Conservation (phyloP, 768 basidiomycete species). For the Macrolepiota dolichaula region DNA sequence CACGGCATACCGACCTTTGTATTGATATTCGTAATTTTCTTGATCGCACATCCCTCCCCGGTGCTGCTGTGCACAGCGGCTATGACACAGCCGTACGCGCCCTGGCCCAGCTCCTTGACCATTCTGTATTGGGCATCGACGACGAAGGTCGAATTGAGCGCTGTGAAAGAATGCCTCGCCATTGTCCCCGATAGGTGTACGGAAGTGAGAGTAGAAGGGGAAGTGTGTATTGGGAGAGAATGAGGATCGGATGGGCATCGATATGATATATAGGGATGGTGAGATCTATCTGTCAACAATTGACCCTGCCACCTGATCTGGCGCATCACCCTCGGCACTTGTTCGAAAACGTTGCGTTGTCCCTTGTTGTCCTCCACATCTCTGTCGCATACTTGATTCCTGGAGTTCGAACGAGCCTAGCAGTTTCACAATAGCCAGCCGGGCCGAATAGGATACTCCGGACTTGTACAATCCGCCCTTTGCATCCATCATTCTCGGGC, state of each 20-base stretch:
- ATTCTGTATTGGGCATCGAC: conserved; percentile 90
- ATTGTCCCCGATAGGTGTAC: conserved; percentile 28
- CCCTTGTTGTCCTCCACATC: neutral
- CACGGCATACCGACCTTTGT: conserved; percentile 56
- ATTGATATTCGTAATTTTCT: conserved; percentile 94
- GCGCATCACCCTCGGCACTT: neutral
- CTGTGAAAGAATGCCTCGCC: conserved; percentile 75
- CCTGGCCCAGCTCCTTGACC: conserved; percentile 96
- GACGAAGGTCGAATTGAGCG: conserved; percentile 83
- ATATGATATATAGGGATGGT: conserved; percentile 12
- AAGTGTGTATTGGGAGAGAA: conserved; percentile 4
- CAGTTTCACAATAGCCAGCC: neutral
- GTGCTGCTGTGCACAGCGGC: conserved; percentile 79
- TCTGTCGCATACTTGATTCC: neutral
- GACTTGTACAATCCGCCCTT: too few species aligned
- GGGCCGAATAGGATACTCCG: too few species aligned
- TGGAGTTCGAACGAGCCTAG: neutral
- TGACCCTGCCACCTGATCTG: neutral
- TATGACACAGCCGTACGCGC: conserved; percentile 92
- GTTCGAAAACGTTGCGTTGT: neutral
- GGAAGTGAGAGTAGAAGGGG: neutral
- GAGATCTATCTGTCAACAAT: conserved; percentile 10
- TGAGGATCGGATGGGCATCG: conserved; percentile 12
- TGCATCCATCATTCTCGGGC: too few species aligned
- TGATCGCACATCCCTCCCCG: conserved; percentile 90